Conservation (phyloP, 1,139 yeast genomes). For the Pichia sp. region DNA sequence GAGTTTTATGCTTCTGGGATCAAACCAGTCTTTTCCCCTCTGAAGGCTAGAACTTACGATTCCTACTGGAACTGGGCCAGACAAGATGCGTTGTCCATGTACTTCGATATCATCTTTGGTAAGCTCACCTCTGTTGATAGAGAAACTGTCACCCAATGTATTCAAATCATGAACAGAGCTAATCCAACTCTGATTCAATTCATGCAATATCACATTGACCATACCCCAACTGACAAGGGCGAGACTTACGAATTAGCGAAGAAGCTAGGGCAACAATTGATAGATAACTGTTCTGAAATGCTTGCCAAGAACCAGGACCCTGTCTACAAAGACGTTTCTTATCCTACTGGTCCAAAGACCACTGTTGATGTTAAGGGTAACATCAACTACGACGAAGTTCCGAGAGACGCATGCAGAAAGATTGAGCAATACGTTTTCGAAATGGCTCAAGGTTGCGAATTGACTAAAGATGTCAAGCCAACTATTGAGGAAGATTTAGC, state of each 20-base stretch:
- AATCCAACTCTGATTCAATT: conserved; percentile 90
- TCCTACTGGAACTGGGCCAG: conserved; percentile 99
- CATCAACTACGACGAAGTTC: conserved; percentile 75
- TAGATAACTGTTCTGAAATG: conserved; percentile 92
- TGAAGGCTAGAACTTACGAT: conserved; percentile 93
- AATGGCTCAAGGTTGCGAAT: conserved; percentile 93
- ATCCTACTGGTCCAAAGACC: conserved; percentile 94
- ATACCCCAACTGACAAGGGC: conserved; percentile 85
- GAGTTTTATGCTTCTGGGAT: conserved; percentile 92
- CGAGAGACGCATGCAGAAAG: conserved; percentile 89
- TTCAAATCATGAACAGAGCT: conserved; percentile 95
- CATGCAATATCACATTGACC: conserved; percentile 96
- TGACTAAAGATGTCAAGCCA: conserved; percentile 66
- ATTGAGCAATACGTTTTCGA: conserved; percentile 93
- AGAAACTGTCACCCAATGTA: conserved; percentile 94
- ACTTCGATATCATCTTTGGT: conserved; percentile 93
- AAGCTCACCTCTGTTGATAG: conserved; percentile 85
- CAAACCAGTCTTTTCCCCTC: conserved; percentile 81
- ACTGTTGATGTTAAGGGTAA: conserved; percentile 84
- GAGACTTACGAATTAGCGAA: conserved; percentile 86
- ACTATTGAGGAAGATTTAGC: conserved; percentile 82
- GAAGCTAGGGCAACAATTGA: conserved; percentile 84
- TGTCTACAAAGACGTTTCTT: conserved; percentile 89
- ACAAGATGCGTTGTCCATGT: conserved; percentile 91
- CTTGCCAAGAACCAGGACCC: conserved; percentile 57